Evolutionary conservation across 2,329 filamentous ascomycete genomes (phyloP).

Genomic region (Fusarium agapanthi): DNA sequence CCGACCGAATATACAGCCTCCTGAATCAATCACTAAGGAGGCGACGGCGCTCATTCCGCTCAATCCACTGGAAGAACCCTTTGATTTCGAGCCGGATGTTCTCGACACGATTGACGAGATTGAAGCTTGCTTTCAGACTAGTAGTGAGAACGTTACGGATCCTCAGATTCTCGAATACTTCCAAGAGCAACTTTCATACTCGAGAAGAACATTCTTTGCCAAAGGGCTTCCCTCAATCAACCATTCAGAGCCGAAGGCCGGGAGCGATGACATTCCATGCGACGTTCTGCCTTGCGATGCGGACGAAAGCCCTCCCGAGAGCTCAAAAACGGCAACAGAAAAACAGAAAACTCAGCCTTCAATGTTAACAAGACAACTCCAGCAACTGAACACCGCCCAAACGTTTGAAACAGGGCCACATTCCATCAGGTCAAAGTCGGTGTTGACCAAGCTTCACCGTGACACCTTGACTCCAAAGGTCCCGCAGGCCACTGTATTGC

Average conservation of each 20-base stretch:
- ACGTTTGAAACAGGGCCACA: rapidly evolving
- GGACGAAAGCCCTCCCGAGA: background rate
- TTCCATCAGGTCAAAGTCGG: background rate
- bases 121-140: rapidly evolving
- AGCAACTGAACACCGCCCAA: rapidly evolving
- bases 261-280: rapidly evolving
- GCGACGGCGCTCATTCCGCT: rapidly evolving
- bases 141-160: rapidly evolving
- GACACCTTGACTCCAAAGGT: rapidly evolving
- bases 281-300: rapidly evolving
- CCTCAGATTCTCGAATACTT: background rate
- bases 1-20: rapidly evolving
- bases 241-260: rapidly evolving
- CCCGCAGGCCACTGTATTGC: rapidly evolving
- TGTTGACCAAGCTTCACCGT: no score
- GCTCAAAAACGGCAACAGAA: no score
- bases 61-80: background rate
- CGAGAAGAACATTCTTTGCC: rapidly evolving
- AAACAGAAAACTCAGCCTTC: no score
- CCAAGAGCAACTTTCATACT: rapidly evolving
- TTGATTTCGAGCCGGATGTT: background rate
- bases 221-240: rapidly evolving
- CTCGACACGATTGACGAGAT: background rate
- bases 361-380: rapidly evolving
- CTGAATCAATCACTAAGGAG: rapidly evolving